phyloP scores from a whole-genome alignment of 139 green algal species.

The Nannochloris sp. region DNA sequence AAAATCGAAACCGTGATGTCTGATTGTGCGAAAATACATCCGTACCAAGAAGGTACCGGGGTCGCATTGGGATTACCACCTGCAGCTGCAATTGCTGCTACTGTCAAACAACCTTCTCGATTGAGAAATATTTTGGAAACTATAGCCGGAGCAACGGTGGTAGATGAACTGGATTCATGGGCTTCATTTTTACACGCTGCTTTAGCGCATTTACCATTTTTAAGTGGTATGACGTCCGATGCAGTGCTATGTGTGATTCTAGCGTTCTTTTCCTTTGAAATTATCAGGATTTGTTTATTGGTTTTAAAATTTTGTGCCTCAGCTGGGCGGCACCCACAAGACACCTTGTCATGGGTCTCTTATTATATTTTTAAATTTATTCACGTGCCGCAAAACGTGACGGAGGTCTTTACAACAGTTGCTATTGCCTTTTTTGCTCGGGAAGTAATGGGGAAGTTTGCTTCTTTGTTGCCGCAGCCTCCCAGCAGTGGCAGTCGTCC shows the following conservation, averaged over 20 bases:
- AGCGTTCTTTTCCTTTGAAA: neutral
- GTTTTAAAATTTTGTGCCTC: constrained; percentile 16
- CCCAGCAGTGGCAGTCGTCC: neutral
- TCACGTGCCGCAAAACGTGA: constrained; percentile 10
- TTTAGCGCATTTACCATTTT: neutral
- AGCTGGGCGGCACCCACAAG: constrained; percentile 4
- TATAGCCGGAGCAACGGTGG: neutral
- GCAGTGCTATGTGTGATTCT: constrained; percentile 6
- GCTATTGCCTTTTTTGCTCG: constrained; percentile 11
- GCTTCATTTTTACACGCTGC: constrained; percentile 12
- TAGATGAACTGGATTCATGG: constrained; percentile 12
- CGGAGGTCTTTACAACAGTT: constrained; percentile 17
- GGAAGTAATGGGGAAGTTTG: constrained; percentile 7
- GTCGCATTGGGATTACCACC: no score
- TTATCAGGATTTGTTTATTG: constrained; percentile 11
- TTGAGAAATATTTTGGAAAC: constrained; percentile 2
- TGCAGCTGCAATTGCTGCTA: no score
- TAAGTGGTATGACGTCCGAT: neutral
- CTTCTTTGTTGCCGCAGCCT: constrained; percentile 6
- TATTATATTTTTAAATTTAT: constrained; percentile 19
- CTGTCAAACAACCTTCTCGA: no score
- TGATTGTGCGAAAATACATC: neutral
- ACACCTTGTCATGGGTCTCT: constrained; percentile 10
- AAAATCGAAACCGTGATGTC: neutral
- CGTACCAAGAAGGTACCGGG: no score